Evolutionary conservation across 2,329 filamentous ascomycete genomes (phyloP), one percentile per base, ranked within the genome.

Genomic region (Cercospora zeina): DNA sequence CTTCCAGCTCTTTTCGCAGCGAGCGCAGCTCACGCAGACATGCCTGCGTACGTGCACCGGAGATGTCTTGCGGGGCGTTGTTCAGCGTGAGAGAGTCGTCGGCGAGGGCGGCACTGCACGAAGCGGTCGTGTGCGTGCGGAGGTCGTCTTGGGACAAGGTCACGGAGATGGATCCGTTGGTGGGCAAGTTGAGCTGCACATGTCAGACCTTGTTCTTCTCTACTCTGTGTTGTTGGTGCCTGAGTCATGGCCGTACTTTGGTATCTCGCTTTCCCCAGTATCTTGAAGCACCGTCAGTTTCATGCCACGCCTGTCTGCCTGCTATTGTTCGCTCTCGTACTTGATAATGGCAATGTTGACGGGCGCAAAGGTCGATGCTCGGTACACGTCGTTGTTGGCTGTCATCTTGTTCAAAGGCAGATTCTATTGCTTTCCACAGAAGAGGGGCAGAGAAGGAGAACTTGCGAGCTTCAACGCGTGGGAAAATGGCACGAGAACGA

Each of bases 321-420:
- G 64, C 66, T 63, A 64, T 49, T 45, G 57, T 31, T 54, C 31
- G 11, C 10, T 36, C 65, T 67, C 74, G 70, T 79, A 96, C 89
- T 97, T 97, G 80, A 97, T 95, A 62, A 97, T 93, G 68, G 93
- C 93, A 75, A 97, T 97, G 82, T 97, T 97, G 74, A 97, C 93
- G 13, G 93, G 95, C 42, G 95, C 95, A 67, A 93, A 97, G 63
- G 95, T 97, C 82, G 90, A 97, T 70, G 95, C 91, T 72, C 92
- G 89, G 82, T 96, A 93, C 72, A 97, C 84, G 39, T 78, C 77
- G 47, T 72, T 71, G 59, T 77, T 75, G 42, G 78, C 69, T 78
- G 81, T 80, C 47, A 51, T 58, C 21, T 1, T 34, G 42, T n/a
- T 14, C 4, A 3, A 4, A 14, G 39, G 42, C 19, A 45, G 10